Evolutionary conservation across 2,329 filamentous ascomycete genomes (phyloP).

Genomic region (Thelonectria blattea): DNA sequence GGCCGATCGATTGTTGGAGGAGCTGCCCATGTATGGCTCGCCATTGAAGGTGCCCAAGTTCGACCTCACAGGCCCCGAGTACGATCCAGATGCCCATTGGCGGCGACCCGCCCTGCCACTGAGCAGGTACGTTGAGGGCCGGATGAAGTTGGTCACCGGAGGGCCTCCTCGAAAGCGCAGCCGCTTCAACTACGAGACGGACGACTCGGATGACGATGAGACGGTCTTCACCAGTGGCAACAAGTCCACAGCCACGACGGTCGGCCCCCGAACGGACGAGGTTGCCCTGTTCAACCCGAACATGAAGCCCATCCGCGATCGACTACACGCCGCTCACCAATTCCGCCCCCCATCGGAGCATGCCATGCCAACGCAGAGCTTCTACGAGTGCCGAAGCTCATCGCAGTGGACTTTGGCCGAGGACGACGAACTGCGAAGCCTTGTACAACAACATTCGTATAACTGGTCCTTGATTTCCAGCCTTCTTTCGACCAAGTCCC

Average conservation of each 20-base stretch:
- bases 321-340: constrained; percentile 87
- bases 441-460: constrained; percentile 93
- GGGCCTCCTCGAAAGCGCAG: constrained; percentile 77
- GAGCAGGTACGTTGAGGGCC: constrained; percentile 85
- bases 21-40: constrained; percentile 80
- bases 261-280: constrained; percentile 73
- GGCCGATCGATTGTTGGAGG: constrained; percentile 77
- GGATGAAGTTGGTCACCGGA: constrained; percentile 71
- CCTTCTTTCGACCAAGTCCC: constrained; percentile 74
- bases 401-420: constrained; percentile 93
- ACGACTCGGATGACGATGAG: constrained; percentile 68
- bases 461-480: constrained; percentile 96
- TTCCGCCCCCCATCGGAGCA: constrained; percentile 93
- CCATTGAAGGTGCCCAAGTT: constrained; percentile 64
- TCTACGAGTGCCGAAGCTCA: constrained; percentile 85
- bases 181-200: constrained; percentile 80
- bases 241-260: constrained; percentile 50
- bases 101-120: constrained; percentile 79
- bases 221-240: constrained; percentile 63
- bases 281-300: constrained; percentile 90
- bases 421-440: constrained; percentile 83
- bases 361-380: constrained; percentile 85
- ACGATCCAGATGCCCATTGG: constrained; percentile 74
- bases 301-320: constrained; percentile 86
- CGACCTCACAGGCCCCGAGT: constrained; percentile 63